phyloP scores from a whole-genome alignment of 192 early-diverging fungal species.

The Umbelopsis vinacea region DNA sequence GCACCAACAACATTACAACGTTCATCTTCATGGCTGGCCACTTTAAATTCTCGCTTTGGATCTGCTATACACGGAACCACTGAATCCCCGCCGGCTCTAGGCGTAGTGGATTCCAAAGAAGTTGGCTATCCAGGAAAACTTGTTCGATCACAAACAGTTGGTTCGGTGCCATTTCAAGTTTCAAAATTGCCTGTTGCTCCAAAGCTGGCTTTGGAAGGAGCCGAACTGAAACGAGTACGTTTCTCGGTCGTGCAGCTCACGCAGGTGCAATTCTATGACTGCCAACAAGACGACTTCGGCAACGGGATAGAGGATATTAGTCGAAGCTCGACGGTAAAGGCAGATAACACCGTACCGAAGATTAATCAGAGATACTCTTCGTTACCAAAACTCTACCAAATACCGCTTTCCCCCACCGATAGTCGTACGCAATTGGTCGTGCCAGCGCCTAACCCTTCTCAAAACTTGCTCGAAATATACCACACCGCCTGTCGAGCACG shows the following conservation, averaged over 20 bases:
- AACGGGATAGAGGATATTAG: neutral
- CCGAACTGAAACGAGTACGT: constrained; percentile 52
- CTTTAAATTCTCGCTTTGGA: constrained; percentile 14
- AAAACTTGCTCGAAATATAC: constrained; percentile 11
- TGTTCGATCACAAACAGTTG: neutral
- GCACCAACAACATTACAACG: constrained; percentile 8
- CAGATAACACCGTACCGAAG: neutral
- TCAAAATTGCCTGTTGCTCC: constrained; percentile 1
- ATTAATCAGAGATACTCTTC: constrained; percentile 2
- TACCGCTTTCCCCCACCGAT: neutral
- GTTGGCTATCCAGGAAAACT: neutral
- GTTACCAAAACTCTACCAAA: neutral
- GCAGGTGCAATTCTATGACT: constrained; percentile 11
- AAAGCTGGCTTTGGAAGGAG: constrained; percentile 22
- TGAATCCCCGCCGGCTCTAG: neutral
- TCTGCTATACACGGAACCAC: neutral
- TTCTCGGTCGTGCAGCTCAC: constrained; percentile 55
- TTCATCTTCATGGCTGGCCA: constrained; percentile 16
- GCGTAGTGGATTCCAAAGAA: neutral
- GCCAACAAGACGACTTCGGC: neutral
- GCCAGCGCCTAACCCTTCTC: neutral
- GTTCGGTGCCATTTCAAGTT: neutral
- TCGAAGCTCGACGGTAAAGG: neutral
- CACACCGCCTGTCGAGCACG: constrained; percentile 9
- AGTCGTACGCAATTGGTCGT: neutral